Evolutionary conservation across 176 grass and related monocot genomes (phyloP), one percentile per base, ranked within the genome.

Genomic region (Alopecurus myosuroides): DNA sequence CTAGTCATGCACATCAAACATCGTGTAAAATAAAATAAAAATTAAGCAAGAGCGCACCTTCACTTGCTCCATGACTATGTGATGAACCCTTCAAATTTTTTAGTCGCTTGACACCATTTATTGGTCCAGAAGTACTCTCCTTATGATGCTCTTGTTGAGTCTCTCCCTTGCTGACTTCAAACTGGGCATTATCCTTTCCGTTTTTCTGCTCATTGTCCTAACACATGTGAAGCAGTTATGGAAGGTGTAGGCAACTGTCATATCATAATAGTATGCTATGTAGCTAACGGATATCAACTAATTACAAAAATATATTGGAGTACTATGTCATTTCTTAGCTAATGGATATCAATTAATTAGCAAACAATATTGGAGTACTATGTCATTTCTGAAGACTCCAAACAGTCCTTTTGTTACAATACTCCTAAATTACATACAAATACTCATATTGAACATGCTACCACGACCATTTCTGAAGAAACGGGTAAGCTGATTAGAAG

Each of bases 71-170:
- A 80, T 71, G 76, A 74, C 63, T 62, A 73, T 89, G 81, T 85
- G 81, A 23, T 22, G 31, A 85, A 79, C 77, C 49, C 51, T 96
- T 93, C 34, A 26, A 15, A 77, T 82, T 92, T 72, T 89, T 97
- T 12, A 68, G 23, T 52, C 55, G 82, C 71, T 90, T 97, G 36
- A 66, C 71, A 85, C 76, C 76, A 26, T 88, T 89, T 58, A 25
- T 48, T 82, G 74, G 76, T 23, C 70, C 79, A 92, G 35, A 30
- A 71, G 48, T 57, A 73, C 44, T 73, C 75, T 81, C 91, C 49
- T 86, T 82, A 56, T 90, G 84, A 82, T 83, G 79, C 35, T 74
- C 82, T 90, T 72, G 79, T 9, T 18, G 63, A 50, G 55, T 58
- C 40, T 78, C 73, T 82, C 55, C 86, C 57, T 76, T 88, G 68